Evolutionary conservation across 2,329 filamentous ascomycete species (phyloP), one percentile per base, ranked within the genome.

Genomic region (Falciphora oryzae): DNA sequence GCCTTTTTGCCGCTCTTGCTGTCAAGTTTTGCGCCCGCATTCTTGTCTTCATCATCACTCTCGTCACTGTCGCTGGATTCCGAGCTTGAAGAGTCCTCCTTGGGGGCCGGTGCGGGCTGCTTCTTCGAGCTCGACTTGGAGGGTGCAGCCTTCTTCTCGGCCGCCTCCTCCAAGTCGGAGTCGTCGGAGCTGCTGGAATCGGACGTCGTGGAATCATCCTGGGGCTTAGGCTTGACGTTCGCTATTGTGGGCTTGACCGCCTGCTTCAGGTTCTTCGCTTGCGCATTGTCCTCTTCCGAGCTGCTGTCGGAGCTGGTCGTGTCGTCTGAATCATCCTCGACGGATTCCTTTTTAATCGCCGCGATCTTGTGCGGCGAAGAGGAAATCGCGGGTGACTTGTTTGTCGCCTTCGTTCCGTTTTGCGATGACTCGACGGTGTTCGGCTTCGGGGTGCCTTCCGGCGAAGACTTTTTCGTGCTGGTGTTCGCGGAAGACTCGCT

Each of bases 1-100:
- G 70, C 63, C 64, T 72, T 73, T 27, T 64, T 63, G 10, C 59
- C 59, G 32, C 57, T 57, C 57, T 67, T 66, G 14, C 64, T 61
- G 35, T 44, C 59, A 16, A 56, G 38, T 63, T 63, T 59, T n/a
- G 62, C 62, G 6, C 56, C 62, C n/a, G 62, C 57, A 28, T 31
- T 5, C 56, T 61, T 58, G 16, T 44, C 44, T 10, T 25, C 22
- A 25, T 10, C 56, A 6, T 44, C 61, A 29, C 28, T 56, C 32
- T 57, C 50, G 10, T 63, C 61, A 31, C 61, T 63, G 4, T 74
- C 73, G 67, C 69, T 75, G 11, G 68, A 68, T 28, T 65, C 65
- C 13, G 65, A 66, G 25, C 65, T 10, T 68, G 71, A 67, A 57
- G 70, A 69, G 66, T 65, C 59, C 57, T 65, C 61, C 70, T 69